A percentile compares a stretch with the other conserved stretches of the same genome.
These are phyloP conservation scores for Xylaria grammica DNA, from an alignment of 495 filamentous ascomycete species.

Conservation along the genomic window DNA sequence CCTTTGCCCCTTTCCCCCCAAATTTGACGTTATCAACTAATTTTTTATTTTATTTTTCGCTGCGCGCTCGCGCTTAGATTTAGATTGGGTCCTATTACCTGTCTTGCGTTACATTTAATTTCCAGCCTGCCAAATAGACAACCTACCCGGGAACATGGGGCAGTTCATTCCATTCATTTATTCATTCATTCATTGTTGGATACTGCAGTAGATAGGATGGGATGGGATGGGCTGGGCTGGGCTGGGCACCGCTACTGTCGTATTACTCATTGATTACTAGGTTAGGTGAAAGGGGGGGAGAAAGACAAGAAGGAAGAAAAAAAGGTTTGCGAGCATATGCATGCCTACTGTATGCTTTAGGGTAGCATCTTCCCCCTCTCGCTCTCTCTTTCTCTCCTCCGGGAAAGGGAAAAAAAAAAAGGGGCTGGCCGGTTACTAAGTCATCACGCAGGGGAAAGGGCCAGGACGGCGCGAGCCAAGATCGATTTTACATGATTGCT, in stretches of 20 bases:
- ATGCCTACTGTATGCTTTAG: background rate
- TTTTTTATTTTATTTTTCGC: no score
- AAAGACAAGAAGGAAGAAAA: background rate
- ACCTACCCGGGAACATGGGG: conserved; percentile 2
- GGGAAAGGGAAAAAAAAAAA: background rate
- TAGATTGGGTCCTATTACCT: conserved; percentile 6
- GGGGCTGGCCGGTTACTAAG: no score
- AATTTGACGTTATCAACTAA: background rate
- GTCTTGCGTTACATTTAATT: conserved; percentile 16
- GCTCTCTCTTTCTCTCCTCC: no score
- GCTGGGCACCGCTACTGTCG: background rate
- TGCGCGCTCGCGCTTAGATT: conserved; percentile 7
- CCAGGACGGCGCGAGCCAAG: conserved; percentile 12
- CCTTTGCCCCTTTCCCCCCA: conserved; percentile 22
- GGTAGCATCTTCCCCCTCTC: no score
- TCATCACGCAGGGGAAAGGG: background rate
- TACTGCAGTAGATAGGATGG: background rate
- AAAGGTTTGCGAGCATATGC: background rate
- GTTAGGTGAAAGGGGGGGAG: background rate
- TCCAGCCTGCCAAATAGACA: background rate
- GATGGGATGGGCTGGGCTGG: no score
- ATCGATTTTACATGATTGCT: conserved; percentile 6
- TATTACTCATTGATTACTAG: conserved; percentile 16
- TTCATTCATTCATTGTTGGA: conserved; percentile 13
- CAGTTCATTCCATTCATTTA: no score